A percentile compares a stretch with the other conserved stretches of the same genome.
phyloP scores from a whole-genome alignment of 257 asterid species.

The Apocynum venetum region DNA sequence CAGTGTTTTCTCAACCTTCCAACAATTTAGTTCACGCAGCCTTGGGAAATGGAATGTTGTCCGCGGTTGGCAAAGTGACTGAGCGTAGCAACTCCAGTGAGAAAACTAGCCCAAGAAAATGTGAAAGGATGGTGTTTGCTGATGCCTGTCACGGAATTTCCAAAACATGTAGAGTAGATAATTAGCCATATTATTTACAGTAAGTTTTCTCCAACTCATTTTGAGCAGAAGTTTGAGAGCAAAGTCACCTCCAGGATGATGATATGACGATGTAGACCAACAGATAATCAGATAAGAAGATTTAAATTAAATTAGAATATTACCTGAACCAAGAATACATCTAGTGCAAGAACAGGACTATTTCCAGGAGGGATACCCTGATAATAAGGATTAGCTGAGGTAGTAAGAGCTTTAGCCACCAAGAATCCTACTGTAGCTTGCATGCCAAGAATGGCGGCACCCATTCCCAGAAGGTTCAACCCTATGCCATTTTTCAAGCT shows the following conservation, averaged over 20 bases:
- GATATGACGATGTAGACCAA: background rate
- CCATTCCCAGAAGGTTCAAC: slow-evolving; percentile 82
- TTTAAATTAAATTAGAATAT: background rate
- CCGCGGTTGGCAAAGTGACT: slow-evolving; percentile 78
- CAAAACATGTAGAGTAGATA: background rate
- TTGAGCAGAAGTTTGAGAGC: background rate
- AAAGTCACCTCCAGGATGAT: background rate
- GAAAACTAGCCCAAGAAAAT: slow-evolving; percentile 77
- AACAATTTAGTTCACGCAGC: slow-evolving; percentile 37
- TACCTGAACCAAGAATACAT: slow-evolving; percentile 99
- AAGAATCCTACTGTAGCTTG: slow-evolving; percentile 90
- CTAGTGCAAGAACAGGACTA: slow-evolving; percentile 87
- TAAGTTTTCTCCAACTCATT: background rate
- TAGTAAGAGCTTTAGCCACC: slow-evolving; percentile 98
- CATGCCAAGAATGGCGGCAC: slow-evolving; percentile 94
- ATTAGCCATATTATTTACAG: background rate
- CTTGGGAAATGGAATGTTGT: slow-evolving; percentile 55
- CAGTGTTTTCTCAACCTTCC: background rate
- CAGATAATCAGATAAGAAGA: background rate
- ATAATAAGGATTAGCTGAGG: slow-evolving; percentile 80
- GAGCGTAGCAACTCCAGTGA: slow-evolving; percentile 89
- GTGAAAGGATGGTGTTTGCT: slow-evolving; percentile 90
- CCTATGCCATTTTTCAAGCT: slow-evolving; percentile 79
- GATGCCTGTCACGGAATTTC: slow-evolving; percentile 58
- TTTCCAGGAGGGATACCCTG: slow-evolving; percentile 70